phyloP scores from a whole-genome alignment of 73 alveolate species.

The Paramecium biaurelia region DNA sequence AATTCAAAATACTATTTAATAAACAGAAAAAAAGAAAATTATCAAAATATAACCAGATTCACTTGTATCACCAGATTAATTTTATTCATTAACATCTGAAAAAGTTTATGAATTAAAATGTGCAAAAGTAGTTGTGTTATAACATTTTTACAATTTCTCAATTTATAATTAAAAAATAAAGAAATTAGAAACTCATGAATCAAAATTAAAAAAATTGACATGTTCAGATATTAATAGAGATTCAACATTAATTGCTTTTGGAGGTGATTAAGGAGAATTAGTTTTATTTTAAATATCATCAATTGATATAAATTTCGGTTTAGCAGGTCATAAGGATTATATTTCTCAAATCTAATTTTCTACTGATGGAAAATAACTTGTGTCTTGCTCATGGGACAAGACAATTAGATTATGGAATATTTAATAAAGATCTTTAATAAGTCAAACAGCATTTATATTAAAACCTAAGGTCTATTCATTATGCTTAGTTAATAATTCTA shows the following conservation, averaged over 20 bases:
- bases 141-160: neutral
- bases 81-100: neutral
- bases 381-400: neutral
- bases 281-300: neutral
- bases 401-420: neutral
- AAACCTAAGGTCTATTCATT: neutral
- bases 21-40: neutral
- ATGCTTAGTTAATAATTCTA: neutral
- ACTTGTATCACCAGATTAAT: neutral
- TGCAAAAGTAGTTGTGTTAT: neutral
- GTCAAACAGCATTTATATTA: neutral
- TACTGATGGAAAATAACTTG: neutral
- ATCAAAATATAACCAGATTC: neutral
- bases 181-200: neutral
- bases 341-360: neutral
- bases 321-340: neutral
- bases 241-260: neutral
- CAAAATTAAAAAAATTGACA: neutral
- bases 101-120: neutral
- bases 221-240: neutral
- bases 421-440: neutral
- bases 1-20: neutral
- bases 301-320: neutral
- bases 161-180: neutral
- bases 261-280: neutral